Evolutionary conservation across 2,329 filamentous ascomycete species (phyloP), one percentile per base, ranked within the genome.

Genomic region (Plectosphaerella sp.): DNA sequence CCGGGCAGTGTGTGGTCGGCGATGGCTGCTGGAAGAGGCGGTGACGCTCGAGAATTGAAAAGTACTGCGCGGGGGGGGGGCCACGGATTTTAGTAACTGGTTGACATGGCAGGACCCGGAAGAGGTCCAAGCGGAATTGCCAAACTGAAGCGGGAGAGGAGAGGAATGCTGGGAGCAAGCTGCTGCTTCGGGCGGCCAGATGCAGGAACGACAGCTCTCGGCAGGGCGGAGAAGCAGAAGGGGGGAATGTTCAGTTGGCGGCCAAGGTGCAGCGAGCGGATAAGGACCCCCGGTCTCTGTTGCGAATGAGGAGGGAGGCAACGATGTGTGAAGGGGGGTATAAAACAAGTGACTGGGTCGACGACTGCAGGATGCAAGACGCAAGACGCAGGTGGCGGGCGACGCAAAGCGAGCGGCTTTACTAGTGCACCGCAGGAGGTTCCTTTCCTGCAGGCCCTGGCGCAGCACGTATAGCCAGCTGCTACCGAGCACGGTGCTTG

Each of bases 1-100:
- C 35, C 35, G 35, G 35, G 35, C 35, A 3, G 35, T 12, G 35
- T 37, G 37, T 16, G 16, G 41, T 18, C 11, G 41, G 41, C 16
- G 18, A 20, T 5, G 41, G 41, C 16, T 43, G 41, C 11, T 43
- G n/a, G 18, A 43, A 20, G 64, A 90, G 83, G 60, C 83, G 82
- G 53, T 88, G 76, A 53, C 86, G 80, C 68, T 91, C 87, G 57
- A 87, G 76, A 8, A 82, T 85, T 33, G 86, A 88, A 71, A 90
- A 89, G 71, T 88, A 89, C 82, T 90, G 66, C 41, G 54, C 49
- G 49, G 28, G 28, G 50, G n/a, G 25, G 48, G 50, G 52, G 51
- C 28, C 48, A 53, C 56, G 36, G 20, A 45, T 51, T 51, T 57
- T 56, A 57, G 56, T 48, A 56, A 22, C 16, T 50, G 37, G 15